These are phyloP conservation scores for Collybia sordida DNA, from an alignment of 768 basidiomycete species.

Conservation along the genomic window DNA sequence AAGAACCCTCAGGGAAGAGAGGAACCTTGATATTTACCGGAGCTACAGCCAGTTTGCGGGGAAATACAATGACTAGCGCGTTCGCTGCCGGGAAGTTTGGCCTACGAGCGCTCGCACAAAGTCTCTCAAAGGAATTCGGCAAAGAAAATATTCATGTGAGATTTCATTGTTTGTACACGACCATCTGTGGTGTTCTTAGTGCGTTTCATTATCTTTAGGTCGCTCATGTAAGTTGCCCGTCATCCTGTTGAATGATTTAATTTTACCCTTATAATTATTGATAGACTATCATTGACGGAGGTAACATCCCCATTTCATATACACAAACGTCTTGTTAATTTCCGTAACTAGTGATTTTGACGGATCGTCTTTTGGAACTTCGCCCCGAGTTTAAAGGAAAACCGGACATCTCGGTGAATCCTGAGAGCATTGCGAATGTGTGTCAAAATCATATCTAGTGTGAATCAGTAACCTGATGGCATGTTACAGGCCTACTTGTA, in stretches of 20 bases:
- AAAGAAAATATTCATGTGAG: constrained; percentile 72
- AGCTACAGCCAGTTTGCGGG: constrained; percentile 66
- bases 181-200: neutral
- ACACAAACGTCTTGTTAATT: neutral
- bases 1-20: constrained; percentile 48
- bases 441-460: constrained; percentile 11
- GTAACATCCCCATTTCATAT: constrained; percentile 20
- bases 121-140: constrained; percentile 73
- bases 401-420: constrained; percentile 48
- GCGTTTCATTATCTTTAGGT: constrained; percentile 34
- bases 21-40: constrained; percentile 74
- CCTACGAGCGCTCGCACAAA: constrained; percentile 63
- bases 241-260: neutral
- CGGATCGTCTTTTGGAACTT: constrained; percentile 24
- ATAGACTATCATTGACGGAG: constrained; percentile 72
- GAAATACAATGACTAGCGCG: constrained; percentile 58
- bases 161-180: neutral
- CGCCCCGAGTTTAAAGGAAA: constrained; percentile 42
- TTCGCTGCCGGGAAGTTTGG: constrained; percentile 69
- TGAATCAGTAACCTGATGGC: neutral
- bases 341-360: constrained; percentile 31
- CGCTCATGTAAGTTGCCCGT: constrained; percentile 53
- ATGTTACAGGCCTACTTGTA: constrained; percentile 59
- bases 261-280: neutral
- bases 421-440: constrained; percentile 72